Percentiles rank a stretch among this genome's conserved stretches.
Conservation (phyloP, 208 protist genomes). For the Trypanosoma lewisi region DNA sequence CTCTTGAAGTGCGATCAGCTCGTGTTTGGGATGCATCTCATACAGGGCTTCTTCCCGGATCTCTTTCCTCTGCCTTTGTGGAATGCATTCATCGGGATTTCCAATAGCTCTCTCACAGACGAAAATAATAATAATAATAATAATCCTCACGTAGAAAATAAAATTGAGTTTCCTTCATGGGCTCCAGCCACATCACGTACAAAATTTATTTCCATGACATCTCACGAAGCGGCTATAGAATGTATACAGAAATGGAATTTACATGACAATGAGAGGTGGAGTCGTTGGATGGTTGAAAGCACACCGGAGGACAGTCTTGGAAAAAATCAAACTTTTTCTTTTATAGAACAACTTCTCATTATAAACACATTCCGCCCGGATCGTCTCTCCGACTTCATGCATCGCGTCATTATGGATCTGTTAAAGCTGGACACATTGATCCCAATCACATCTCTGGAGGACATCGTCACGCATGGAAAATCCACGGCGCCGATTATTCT, state of each 20-base stretch:
- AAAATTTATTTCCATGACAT: constrained; percentile 51
- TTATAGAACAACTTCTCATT: constrained; percentile 94
- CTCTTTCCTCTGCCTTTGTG: constrained; percentile 82
- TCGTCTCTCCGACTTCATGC: constrained; percentile 86
- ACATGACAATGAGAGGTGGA: constrained; percentile 60
- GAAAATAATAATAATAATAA: constrained; percentile 30
- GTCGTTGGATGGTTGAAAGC: constrained; percentile 56
- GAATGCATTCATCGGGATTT: constrained; percentile 80
- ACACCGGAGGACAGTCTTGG: constrained; percentile 69
- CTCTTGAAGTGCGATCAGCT: constrained; percentile 92
- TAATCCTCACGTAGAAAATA: too few relatives aligned
- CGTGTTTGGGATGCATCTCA: constrained; percentile 93
- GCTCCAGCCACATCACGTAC: constrained; percentile 49
- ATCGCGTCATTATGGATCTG: constrained; percentile 50
- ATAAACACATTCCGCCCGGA: constrained; percentile 96
- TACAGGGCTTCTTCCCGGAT: constrained; percentile 82
- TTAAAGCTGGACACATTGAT: constrained; percentile 71
- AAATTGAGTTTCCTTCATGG: constrained; percentile 52
- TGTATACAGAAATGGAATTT: constrained; percentile 64
- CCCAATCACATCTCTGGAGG: constrained; percentile 70
- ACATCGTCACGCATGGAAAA: constrained; percentile 46
- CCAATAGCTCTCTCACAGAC: constrained; percentile 20
- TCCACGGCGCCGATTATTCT: constrained; percentile 86
- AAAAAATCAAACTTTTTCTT: constrained; percentile 34
- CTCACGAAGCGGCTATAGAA: constrained; percentile 31